A percentile compares a stretch with the other conserved stretches of the same genome.
These are phyloP conservation scores for Trichoderma polysporum DNA, from an alignment of 2,329 filamentous ascomycete species.

Conservation along the genomic window DNA sequence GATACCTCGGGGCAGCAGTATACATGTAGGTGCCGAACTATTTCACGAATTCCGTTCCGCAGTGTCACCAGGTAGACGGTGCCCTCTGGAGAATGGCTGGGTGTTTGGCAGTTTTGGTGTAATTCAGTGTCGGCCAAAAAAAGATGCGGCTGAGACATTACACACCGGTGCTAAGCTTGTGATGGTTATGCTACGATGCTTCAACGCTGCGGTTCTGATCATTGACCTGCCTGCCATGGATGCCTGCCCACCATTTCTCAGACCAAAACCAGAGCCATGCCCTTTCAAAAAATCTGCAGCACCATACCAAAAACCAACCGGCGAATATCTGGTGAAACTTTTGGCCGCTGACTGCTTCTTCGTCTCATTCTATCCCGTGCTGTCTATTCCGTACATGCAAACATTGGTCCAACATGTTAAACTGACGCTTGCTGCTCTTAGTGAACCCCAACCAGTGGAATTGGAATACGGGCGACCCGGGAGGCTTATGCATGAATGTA, in stretches of 20 bases:
- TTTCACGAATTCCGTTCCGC: background rate
- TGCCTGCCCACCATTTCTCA: background rate
- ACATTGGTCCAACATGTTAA: background rate
- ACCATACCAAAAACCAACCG: background rate
- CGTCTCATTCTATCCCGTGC: too few relatives aligned
- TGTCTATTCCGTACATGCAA: background rate
- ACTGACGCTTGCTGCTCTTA: constrained; percentile 27
- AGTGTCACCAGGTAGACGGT: background rate
- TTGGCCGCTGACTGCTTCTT: background rate
- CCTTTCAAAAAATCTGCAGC: background rate
- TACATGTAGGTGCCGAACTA: constrained; percentile 42
- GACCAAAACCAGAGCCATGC: background rate
- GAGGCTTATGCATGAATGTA: constrained; percentile 54
- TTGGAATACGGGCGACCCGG: constrained; percentile 38
- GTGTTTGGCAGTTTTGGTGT: background rate
- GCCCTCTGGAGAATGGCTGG: background rate
- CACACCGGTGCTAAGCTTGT: background rate
- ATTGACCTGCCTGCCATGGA: background rate
- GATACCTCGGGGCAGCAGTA: constrained; percentile 44
- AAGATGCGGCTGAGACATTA: background rate
- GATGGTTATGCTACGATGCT: background rate
- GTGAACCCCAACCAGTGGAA: constrained; percentile 60
- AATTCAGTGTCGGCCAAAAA: background rate
- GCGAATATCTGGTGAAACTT: background rate
- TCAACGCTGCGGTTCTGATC: background rate